Conservation (phyloP, 805 yeast species). For the Ogataea minuta region DNA sequence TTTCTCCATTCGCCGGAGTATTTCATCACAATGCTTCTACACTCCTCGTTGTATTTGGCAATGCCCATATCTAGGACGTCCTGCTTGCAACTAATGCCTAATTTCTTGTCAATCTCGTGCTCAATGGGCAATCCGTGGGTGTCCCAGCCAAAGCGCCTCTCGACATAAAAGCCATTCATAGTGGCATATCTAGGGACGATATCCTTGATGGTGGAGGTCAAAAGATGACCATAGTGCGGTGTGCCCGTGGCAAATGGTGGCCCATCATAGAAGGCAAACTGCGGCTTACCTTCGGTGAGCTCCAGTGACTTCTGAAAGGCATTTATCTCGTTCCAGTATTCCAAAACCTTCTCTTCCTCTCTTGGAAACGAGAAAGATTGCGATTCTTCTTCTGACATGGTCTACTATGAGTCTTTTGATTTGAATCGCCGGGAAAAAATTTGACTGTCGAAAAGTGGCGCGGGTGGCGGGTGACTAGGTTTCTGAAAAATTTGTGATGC, state of each 20-base stretch:
- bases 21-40: slow-evolving; percentile 96
- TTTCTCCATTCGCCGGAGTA: slow-evolving; percentile 94
- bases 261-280: slow-evolving; percentile 94
- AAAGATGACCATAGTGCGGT: slow-evolving; percentile 97
- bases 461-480: slow-evolving; percentile 11
- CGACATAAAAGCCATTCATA: slow-evolving; percentile 95
- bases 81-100: slow-evolving; percentile 88
- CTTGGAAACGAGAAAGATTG: slow-evolving; percentile 68
- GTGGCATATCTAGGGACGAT: slow-evolving; percentile 97
- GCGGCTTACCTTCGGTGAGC: slow-evolving; percentile 79
- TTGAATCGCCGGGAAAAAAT: slow-evolving; percentile 6
- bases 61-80: slow-evolving; percentile 95
- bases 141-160: slow-evolving; percentile 99
- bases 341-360: slow-evolving; percentile 82
- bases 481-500: slow-evolving; percentile 3
- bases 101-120: slow-evolving; percentile 96
- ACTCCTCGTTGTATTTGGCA: slow-evolving; percentile 89
- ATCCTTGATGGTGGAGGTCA: slow-evolving; percentile 96
- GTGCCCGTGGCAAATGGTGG: slow-evolving; percentile 99
- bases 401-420: background rate
- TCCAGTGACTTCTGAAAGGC: slow-evolving; percentile 90
- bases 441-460: slow-evolving; percentile 10
- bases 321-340: slow-evolving; percentile 84
- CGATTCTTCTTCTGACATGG: slow-evolving; percentile 32
- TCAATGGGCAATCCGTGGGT: slow-evolving; percentile 99